Base-by-base conservation (phyloP, 768 basidiomycete species). In the Mrakia hoshinonis region DNA sequence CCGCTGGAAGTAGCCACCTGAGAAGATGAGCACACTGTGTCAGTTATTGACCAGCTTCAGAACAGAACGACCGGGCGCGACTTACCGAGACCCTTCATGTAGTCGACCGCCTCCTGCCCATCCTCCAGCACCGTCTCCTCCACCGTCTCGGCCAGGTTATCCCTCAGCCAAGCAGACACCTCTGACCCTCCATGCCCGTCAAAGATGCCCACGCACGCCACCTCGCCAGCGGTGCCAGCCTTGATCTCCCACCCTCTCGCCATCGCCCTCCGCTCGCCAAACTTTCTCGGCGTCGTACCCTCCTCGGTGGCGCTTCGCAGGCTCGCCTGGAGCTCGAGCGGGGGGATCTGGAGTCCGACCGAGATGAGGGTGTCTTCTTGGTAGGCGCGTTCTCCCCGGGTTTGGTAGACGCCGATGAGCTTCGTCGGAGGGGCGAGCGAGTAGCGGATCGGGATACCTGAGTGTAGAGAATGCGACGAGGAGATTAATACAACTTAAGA, bases 1-100 rank as follows among this genome's bases (percentile, higher is more conserved):
- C 62, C 93, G 85, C 76, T 87, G 89, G 79, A 93, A 97, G 79
- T 97, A 97, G 20, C 93, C 93, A 9, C 77, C 77, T 77, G 26
- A 39, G 29, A 48, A 4, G 34, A 31, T 24, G 52, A 46, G 9
- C 24, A 18, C 34, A 61, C n/a, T 39, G 5, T 2, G 10, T 3
- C 20, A 43, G 4, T 4, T 11, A 48, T 54, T 11, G 11, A 26
- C 52, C n/a, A 20, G 6, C 20, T 20, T 20, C 22, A 26, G 22
- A 24, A 20, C 20, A 12, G 47, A 61, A n/a, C 3, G 38, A 43
- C 22, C 24, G 0, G n/a, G 5, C 15, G 12, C 67, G 65, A 34
- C 12, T n/a, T n/a, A 75, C 91, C 92, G 7, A 88, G 79, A 76
- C 87, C 86, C 74, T 88, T 88, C 65, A 88, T 84, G 87, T 89